Conservation (phyloP, 1,284 basidiomycete species). For the Anthracocystis panici-leucophaei region DNA sequence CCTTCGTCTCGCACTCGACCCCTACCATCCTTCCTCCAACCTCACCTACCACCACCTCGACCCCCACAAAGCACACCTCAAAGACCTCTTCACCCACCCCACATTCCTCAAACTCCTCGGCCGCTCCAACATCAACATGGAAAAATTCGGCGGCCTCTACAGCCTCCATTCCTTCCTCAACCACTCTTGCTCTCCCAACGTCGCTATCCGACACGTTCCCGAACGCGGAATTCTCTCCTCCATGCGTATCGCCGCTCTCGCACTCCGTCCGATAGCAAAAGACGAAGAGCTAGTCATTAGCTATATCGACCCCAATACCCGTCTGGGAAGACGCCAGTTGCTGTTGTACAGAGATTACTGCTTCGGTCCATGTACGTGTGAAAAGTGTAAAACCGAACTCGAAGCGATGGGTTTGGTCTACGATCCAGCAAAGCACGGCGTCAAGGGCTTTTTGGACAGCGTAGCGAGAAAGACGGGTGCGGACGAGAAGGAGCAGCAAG, state of each 20-base stretch:
- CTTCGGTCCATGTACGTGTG: constrained; percentile 75
- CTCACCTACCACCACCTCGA: not conserved
- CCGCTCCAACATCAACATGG: constrained; percentile 85
- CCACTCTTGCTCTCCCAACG: constrained; percentile 83
- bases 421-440: constrained; percentile 22
- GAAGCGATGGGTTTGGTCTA: constrained; percentile 13
- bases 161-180: constrained; percentile 87
- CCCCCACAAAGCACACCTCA: constrained; percentile 73
- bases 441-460: constrained; percentile 30
- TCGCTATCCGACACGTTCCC: constrained; percentile 79
- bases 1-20: constrained; percentile 52
- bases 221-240: constrained; percentile 74
- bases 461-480: constrained; percentile 24
- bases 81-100: constrained; percentile 79
- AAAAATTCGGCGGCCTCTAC: constrained; percentile 87
- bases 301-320: constrained; percentile 79
- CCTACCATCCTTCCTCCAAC: constrained; percentile 71
- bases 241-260: constrained; percentile 79
- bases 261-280: constrained; percentile 75
- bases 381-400: constrained; percentile 73
- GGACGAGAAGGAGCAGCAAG: not conserved
- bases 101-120: constrained; percentile 81
- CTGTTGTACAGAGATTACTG: constrained; percentile 73
- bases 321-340: constrained; percentile 74
- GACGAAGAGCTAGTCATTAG: constrained; percentile 81